Evolutionary conservation across 2,329 filamentous ascomycete genomes (phyloP), one percentile per base, ranked within the genome.

Genomic region (Trichoderma endophyticum): DNA sequence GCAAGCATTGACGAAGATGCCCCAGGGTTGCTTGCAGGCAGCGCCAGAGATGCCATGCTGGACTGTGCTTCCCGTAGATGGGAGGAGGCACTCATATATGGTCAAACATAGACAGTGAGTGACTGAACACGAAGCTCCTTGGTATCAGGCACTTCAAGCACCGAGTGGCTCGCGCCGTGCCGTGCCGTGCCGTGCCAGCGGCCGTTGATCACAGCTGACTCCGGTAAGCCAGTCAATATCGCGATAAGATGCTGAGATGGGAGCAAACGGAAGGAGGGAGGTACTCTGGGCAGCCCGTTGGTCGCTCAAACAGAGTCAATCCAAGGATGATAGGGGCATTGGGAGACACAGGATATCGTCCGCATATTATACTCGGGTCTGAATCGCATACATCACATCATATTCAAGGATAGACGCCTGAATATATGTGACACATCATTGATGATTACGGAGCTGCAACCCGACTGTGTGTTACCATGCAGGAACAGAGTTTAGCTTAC

Each of bases 381-480:
- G 34, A 36, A 48, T 36, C 34, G n/a, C 34, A 34, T 36, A 48
- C 51, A 65, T 48, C 36, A 66, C n/a, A 51, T 51, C 56, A 72
- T 63, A 34, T 54, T 48, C 24, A 24, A 43, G 48, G 30, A 68
- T 62, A 67, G 72, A 67, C 70, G 56, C 71, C 54, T 71, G 61
- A 59, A 36, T 71, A 60, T 64, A 66, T 66, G 34, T 70, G 30
- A 70, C 71, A 74, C 72, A 62, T 71, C 57, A 30, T 67, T 71
- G 68, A 65, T 61, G 64, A 70, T 57, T 43, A 69, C 43, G 69
- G 72, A 72, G 54, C 64, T 60, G 56, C 54, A 71, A 73, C 71
- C 61, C 70, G 60, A 60, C 63, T 66, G 69, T 71, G 73, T 71
- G 71, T 73, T 71, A 73, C 73, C 73, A 75, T 73, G 73, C 56